Evolutionary conservation across 1,284 basidiomycete species (phyloP).

Genomic region (Xerocomus amazonicus): DNA sequence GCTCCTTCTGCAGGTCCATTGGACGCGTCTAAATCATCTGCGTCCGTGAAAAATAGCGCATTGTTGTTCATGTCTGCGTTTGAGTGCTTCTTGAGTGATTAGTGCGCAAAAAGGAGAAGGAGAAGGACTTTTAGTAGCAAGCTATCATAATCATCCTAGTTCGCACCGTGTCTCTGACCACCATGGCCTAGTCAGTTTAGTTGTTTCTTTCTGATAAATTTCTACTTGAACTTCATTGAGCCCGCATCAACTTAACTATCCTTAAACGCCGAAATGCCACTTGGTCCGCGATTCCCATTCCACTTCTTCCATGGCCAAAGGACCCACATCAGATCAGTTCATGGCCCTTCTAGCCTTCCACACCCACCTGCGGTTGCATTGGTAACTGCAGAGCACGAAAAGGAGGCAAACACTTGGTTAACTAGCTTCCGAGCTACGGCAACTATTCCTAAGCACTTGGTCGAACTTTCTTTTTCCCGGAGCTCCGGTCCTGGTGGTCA

Average conservation of each 20-base stretch:
- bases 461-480: slow-evolving; percentile 62
- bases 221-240: too few relatives aligned
- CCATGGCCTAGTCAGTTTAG: too few relatives aligned
- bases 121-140: too few relatives aligned
- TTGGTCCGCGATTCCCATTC: slow-evolving; percentile 1
- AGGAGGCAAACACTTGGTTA: slow-evolving; percentile 51
- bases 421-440: slow-evolving; percentile 39
- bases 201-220: too few relatives aligned
- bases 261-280: background rate
- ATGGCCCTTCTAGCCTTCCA: slow-evolving; percentile 16
- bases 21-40: slow-evolving; percentile 33
- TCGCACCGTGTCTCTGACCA: too few relatives aligned
- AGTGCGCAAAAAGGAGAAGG: too few relatives aligned
- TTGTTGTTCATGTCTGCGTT: slow-evolving; percentile 11
- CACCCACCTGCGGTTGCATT: slow-evolving; percentile 15
- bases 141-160: too few relatives aligned
- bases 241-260: too few relatives aligned
- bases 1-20: background rate
- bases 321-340: slow-evolving; percentile 10
- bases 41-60: slow-evolving; percentile 37
- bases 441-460: slow-evolving; percentile 45
- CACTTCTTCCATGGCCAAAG: background rate
- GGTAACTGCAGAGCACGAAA: slow-evolving; percentile 18
- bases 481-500: slow-evolving; percentile 81
- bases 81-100: background rate